A percentile compares a stretch with the other conserved stretches of the same genome.
phyloP scores from a whole-genome alignment of 2,329 filamentous ascomycete genomes.

The Alternaria rosae region DNA sequence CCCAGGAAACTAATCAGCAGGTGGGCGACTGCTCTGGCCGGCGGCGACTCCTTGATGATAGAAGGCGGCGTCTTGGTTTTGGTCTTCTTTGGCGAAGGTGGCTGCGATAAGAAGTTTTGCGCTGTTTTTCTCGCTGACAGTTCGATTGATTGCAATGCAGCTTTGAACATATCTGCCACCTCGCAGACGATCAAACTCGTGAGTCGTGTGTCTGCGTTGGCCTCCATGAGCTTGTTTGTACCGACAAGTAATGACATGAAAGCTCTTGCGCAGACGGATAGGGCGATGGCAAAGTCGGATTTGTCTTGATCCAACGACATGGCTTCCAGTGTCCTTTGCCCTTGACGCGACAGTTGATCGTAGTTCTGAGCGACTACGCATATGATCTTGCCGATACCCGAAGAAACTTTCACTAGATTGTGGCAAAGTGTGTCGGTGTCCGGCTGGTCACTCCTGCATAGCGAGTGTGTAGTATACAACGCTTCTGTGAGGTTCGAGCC shows the following conservation, averaged over 20 bases:
- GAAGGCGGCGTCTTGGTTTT: slow-evolving; percentile 11
- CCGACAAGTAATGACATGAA: slow-evolving; percentile 46
- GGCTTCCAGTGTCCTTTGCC: slow-evolving; percentile 8
- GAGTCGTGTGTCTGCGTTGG: slow-evolving; percentile 20
- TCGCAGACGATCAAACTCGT: slow-evolving; percentile 39
- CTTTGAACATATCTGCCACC: slow-evolving; percentile 49
- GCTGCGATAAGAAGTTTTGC: not conserved
- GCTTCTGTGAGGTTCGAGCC: slow-evolving; percentile 30
- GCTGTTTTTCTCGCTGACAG: slow-evolving; percentile 33
- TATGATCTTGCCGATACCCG: slow-evolving; percentile 36
- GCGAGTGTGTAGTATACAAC: slow-evolving; percentile 39
- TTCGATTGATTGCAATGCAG: slow-evolving; percentile 42
- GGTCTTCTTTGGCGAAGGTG: slow-evolving; percentile 10
- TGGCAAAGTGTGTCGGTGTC: slow-evolving; percentile 33
- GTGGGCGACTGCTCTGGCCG: slow-evolving; percentile 39
- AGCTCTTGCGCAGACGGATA: slow-evolving; percentile 39
- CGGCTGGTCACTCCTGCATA: slow-evolving; percentile 27
- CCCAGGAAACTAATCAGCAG: slow-evolving; percentile 49
- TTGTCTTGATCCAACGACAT: slow-evolving; percentile 31
- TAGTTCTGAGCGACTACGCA: slow-evolving; percentile 27
- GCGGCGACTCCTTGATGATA: slow-evolving; percentile 30
- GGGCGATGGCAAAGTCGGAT: slow-evolving; percentile 34
- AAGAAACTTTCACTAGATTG: slow-evolving; percentile 32
- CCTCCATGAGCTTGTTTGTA: slow-evolving; percentile 28
- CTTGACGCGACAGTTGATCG: slow-evolving; percentile 25